These are phyloP conservation scores for Metarhizium anisopliae DNA, from an alignment of 2,329 filamentous ascomycete species.

Conservation along the genomic window DNA sequence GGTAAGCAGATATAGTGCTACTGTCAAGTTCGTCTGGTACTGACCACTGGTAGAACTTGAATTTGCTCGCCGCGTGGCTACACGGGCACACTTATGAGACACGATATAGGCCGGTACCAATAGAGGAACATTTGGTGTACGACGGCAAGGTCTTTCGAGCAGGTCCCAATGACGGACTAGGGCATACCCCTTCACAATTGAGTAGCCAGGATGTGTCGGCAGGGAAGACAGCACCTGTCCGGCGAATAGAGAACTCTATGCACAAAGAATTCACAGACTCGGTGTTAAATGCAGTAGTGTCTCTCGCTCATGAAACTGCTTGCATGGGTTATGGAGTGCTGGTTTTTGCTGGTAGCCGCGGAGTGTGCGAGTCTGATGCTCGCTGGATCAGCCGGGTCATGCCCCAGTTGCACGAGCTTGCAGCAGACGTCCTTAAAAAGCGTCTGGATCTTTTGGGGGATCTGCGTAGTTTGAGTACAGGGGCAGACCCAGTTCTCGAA, in stretches of 20 bases:
- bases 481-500: slow-evolving; percentile 56
- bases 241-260: slow-evolving; percentile 44
- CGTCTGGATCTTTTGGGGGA: slow-evolving; percentile 58
- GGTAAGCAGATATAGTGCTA: slow-evolving; percentile 30
- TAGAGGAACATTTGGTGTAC: slow-evolving; percentile 66
- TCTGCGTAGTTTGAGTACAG: slow-evolving; percentile 54
- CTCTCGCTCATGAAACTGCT: slow-evolving; percentile 60
- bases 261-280: slow-evolving; percentile 56
- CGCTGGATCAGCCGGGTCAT: slow-evolving; percentile 57
- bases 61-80: slow-evolving; percentile 61
- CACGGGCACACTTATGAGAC: slow-evolving; percentile 64
- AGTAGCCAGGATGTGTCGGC: slow-evolving; percentile 25
- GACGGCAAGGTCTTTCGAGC: slow-evolving; percentile 59
- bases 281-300: slow-evolving; percentile 60
- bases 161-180: slow-evolving; percentile 43
- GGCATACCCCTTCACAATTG: slow-evolving; percentile 47
- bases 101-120: slow-evolving; percentile 63
- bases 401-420: slow-evolving; percentile 39
- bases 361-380: slow-evolving; percentile 60
- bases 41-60: slow-evolving; percentile 48
- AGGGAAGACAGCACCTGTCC: slow-evolving; percentile 29
- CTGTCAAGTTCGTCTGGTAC: neutral
- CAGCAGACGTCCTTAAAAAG: slow-evolving; percentile 41
- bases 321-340: slow-evolving; percentile 60
- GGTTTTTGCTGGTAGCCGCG: slow-evolving; percentile 64